phyloP scores from a whole-genome alignment of 1,139 yeast species.

The Yamadazyma triangularis region DNA sequence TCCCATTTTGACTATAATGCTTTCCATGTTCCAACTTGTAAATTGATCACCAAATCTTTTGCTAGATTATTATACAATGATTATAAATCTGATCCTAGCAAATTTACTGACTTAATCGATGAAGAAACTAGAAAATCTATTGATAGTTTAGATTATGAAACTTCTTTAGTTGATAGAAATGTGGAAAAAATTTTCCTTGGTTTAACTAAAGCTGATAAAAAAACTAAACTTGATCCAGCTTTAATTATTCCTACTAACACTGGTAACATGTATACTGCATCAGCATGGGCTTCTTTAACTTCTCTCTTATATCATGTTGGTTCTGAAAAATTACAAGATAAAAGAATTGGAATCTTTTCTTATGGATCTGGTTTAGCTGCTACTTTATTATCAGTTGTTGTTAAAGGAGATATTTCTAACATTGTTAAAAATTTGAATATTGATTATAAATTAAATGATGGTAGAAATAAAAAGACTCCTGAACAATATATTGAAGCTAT shows the following conservation, averaged over 20 bases:
- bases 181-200: conserved; percentile 84
- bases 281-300: conserved; percentile 82
- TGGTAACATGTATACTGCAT: conserved; percentile 98
- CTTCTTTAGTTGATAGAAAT: conserved; percentile 71
- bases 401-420: conserved; percentile 74
- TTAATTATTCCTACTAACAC: conserved; percentile 90
- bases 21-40: conserved; percentile 98
- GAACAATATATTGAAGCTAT: conserved; percentile 77
- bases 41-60: conserved; percentile 87
- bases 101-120: conserved; percentile 47
- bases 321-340: conserved; percentile 65
- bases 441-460: conserved; percentile 58
- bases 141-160: conserved; percentile 64
- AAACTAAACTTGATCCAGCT: conserved; percentile 74
- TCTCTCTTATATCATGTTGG: conserved; percentile 78
- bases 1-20: conserved; percentile 88
- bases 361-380: conserved; percentile 99
- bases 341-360: conserved; percentile 90
- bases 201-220: conserved; percentile 67
- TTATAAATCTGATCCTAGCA: conserved; percentile 61
- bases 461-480: conserved; percentile 69
- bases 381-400: conserved; percentile 73
- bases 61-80: conserved; percentile 92
- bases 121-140: conserved; percentile 55
- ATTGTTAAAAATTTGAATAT: conserved; percentile 67